These are phyloP conservation scores for Phytophthora podocarpi DNA, from an alignment of 352 stramenopile genomes.

Conservation along the genomic window DNA sequence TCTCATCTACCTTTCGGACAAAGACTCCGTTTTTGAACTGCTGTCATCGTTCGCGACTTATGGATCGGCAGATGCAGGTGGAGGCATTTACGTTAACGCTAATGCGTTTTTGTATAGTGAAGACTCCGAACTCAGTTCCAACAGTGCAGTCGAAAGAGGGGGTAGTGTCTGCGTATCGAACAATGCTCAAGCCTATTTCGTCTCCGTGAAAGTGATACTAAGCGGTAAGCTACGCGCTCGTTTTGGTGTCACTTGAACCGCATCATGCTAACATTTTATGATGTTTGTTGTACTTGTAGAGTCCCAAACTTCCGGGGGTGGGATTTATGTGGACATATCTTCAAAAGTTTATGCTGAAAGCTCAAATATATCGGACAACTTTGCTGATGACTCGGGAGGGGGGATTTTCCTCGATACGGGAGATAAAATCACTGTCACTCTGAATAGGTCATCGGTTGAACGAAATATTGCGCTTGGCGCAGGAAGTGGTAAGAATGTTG, in stretches of 20 bases:
- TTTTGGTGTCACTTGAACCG: too few relatives aligned
- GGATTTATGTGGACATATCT: conserved; percentile 50
- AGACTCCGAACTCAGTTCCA: conserved; percentile 38
- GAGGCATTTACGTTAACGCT: conserved; percentile 40
- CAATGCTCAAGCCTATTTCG: conserved; percentile 31
- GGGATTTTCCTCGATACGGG: conserved; percentile 64
- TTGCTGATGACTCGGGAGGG: conserved; percentile 63
- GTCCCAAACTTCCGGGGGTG: conserved; percentile 55
- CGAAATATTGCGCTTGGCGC: conserved; percentile 49
- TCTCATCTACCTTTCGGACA: conserved; percentile 41
- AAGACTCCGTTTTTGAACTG: conserved; percentile 24
- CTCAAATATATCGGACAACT: conserved; percentile 48
- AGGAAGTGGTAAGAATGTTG: conserved; percentile 43
- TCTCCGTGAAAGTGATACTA: conserved; percentile 25
- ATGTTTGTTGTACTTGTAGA: conserved; percentile 27
- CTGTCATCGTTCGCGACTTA: conserved; percentile 34
- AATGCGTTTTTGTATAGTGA: conserved; percentile 30
- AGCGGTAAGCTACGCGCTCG: too few relatives aligned
- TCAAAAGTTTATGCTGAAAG: conserved; percentile 18
- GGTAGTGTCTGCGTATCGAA: conserved; percentile 52
- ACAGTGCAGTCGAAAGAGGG: conserved; percentile 48
- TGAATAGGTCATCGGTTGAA: conserved; percentile 34
- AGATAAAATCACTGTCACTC: conserved; percentile 36
- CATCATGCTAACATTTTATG: too few relatives aligned
- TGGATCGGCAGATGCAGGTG: conserved; percentile 52